Evolutionary conservation across 768 basidiomycete species (phyloP).

Genomic region (Inosperma sp.): DNA sequence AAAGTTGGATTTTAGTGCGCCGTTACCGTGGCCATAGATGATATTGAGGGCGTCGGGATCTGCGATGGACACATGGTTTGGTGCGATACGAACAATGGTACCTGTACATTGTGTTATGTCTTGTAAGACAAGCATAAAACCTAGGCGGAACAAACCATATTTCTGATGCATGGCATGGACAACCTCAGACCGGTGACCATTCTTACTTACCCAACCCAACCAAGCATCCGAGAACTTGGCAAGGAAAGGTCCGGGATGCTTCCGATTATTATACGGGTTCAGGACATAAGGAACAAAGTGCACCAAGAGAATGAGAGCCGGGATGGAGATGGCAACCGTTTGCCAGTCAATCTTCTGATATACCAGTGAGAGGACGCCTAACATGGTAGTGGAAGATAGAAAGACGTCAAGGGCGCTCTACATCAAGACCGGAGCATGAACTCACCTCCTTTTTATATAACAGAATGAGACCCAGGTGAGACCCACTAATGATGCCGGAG

Average conservation of each 20-base stretch:
- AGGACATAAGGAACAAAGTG: slow-evolving; percentile 49
- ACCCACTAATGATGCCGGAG: no score
- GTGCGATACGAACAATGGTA: slow-evolving; percentile 64
- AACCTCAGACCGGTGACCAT: slow-evolving; percentile 71
- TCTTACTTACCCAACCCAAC: slow-evolving; percentile 59
- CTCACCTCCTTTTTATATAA: no score
- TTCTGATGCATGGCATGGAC: slow-evolving; percentile 71
- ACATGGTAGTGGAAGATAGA: slow-evolving; percentile 23
- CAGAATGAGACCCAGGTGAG: no score
- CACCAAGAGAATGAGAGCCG: slow-evolving; percentile 28
- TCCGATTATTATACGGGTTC: slow-evolving; percentile 56
- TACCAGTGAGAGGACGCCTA: slow-evolving; percentile 21
- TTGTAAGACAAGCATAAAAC: not conserved
- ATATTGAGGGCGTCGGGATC: slow-evolving; percentile 71
- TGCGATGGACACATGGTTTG: slow-evolving; percentile 72
- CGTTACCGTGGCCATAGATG: slow-evolving; percentile 80
- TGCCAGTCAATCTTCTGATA: slow-evolving; percentile 20
- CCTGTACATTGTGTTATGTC: slow-evolving; percentile 33
- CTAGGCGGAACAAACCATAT: slow-evolving; percentile 48
- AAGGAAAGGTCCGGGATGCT: slow-evolving; percentile 62
- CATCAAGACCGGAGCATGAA: no score
- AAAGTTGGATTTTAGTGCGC: slow-evolving; percentile 75
- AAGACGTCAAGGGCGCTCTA: no score
- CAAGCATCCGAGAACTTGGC: slow-evolving; percentile 72
- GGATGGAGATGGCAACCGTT: slow-evolving; percentile 25